Conservation (phyloP, 2,329 filamentous ascomycete species). For the Colletotrichum destructivum region DNA sequence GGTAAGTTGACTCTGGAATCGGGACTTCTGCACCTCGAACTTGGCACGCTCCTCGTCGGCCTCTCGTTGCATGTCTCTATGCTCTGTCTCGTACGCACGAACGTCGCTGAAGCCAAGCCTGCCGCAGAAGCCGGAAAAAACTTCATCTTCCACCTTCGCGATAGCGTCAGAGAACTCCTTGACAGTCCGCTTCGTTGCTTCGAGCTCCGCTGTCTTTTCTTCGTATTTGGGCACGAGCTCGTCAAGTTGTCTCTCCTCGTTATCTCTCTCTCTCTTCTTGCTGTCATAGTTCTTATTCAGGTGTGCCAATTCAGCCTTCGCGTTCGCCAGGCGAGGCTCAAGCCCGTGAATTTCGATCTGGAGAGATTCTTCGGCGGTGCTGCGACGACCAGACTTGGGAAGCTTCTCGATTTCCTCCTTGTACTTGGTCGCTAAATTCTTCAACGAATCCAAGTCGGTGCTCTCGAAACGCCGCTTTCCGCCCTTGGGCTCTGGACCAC, state of each 20-base stretch:
- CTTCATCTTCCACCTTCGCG: constrained; percentile 85
- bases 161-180: constrained; percentile 74
- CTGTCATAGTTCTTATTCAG: constrained; percentile 87
- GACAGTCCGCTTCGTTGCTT: constrained; percentile 67
- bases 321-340: constrained; percentile 80
- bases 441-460: constrained; percentile 88
- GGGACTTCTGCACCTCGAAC: constrained; percentile 87
- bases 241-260: constrained; percentile 79
- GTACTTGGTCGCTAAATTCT: constrained; percentile 81
- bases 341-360: constrained; percentile 85
- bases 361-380: constrained; percentile 84
- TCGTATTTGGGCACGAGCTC: constrained; percentile 85
- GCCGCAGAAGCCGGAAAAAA: constrained; percentile 89
- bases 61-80: constrained; percentile 93
- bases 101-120: constrained; percentile 91
- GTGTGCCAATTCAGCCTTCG: constrained; percentile 82
- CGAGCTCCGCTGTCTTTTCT: constrained; percentile 79
- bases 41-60: constrained; percentile 88
- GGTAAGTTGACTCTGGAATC: constrained; percentile 73
- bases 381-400: constrained; percentile 82
- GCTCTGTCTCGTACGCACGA: constrained; percentile 92
- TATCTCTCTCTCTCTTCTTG: constrained; percentile 85
- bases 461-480: constrained; percentile 90
- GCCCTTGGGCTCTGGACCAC: constrained; percentile 81
- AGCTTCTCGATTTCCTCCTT: constrained; percentile 84